Conservation (phyloP, 495 filamentous ascomycete species). For the Neurospora sublineolata region DNA sequence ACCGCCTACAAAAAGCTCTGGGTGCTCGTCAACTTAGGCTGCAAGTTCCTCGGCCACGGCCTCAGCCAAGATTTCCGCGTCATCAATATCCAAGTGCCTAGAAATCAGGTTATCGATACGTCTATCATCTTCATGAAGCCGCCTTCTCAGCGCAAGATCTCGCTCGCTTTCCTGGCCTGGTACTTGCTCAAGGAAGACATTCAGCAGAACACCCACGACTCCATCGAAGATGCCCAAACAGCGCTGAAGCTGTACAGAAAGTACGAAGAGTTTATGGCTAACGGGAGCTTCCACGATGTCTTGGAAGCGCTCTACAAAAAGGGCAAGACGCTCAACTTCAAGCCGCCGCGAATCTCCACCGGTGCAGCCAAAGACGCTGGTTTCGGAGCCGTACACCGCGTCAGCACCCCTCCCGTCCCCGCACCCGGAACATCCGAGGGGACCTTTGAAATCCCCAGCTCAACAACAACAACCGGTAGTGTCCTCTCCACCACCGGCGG, state of each 20-base stretch:
- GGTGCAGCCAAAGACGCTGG: background rate
- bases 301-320: slow-evolving; percentile 71
- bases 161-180: slow-evolving; percentile 80
- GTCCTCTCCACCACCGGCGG: background rate
- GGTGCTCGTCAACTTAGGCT: slow-evolving; percentile 89
- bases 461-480: background rate
- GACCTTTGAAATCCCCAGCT: background rate
- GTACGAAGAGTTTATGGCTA: slow-evolving; percentile 77
- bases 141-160: slow-evolving; percentile 60
- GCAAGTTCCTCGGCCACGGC: slow-evolving; percentile 87
- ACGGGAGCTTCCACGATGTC: slow-evolving; percentile 66
- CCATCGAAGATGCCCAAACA: slow-evolving; percentile 83
- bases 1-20: slow-evolving; percentile 95
- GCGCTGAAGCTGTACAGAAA: slow-evolving; percentile 84
- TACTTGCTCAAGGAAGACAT: slow-evolving; percentile 81
- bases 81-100: slow-evolving; percentile 93
- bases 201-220: slow-evolving; percentile 81
- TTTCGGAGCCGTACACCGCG: background rate
- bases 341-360: slow-evolving; percentile 43
- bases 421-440: background rate
- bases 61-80: slow-evolving; percentile 90
- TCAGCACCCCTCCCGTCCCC: background rate
- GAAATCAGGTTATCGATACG: slow-evolving; percentile 84
- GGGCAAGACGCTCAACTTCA: slow-evolving; percentile 60
- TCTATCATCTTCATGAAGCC: slow-evolving; percentile 73